These are phyloP conservation scores for Stygiomarasmius scandens DNA, from an alignment of 1,284 basidiomycete genomes.

Conservation along the genomic window DNA sequence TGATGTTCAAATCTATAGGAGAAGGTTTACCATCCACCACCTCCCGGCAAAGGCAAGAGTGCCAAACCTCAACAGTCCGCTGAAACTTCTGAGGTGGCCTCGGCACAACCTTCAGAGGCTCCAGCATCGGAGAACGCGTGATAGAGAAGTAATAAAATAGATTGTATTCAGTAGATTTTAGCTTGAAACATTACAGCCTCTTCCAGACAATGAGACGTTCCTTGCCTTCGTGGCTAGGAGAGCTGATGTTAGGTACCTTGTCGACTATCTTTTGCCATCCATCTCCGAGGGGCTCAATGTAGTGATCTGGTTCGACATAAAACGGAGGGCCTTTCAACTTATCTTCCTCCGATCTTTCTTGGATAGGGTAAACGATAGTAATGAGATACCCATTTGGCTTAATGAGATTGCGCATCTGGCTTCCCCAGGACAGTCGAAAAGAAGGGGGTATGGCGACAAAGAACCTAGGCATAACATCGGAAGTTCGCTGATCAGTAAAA, in stretches of 20 bases:
- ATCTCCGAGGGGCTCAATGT: constrained; percentile 53
- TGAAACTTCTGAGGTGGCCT: constrained; percentile 3
- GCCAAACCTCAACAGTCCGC: constrained; percentile 24
- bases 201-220: constrained; percentile 59
- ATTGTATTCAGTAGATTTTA: neutral
- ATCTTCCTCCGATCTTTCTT: constrained; percentile 23
- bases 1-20: constrained; percentile 44
- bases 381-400: constrained; percentile 65
- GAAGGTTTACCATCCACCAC: constrained; percentile 79
- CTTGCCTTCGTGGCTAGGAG: constrained; percentile 41
- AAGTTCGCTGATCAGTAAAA: neutral
- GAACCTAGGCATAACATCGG: constrained; percentile 46
- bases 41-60: constrained; percentile 73
- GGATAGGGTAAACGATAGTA: constrained; percentile 53
- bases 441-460: constrained; percentile 70
- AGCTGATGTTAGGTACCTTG: constrained; percentile 42
- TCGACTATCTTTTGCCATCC: constrained; percentile 60
- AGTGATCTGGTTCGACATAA: constrained; percentile 60
- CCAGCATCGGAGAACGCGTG: neutral
- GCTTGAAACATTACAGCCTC: constrained; percentile 19
- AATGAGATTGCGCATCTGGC: constrained; percentile 56
- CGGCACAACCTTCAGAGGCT: neutral
- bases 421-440: constrained; percentile 57
- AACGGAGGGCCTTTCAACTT: constrained; percentile 62
- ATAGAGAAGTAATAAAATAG: neutral